These are phyloP conservation scores for Eimeria tenella DNA, from an alignment of 169 alveolate species.

Conservation along the genomic window DNA sequence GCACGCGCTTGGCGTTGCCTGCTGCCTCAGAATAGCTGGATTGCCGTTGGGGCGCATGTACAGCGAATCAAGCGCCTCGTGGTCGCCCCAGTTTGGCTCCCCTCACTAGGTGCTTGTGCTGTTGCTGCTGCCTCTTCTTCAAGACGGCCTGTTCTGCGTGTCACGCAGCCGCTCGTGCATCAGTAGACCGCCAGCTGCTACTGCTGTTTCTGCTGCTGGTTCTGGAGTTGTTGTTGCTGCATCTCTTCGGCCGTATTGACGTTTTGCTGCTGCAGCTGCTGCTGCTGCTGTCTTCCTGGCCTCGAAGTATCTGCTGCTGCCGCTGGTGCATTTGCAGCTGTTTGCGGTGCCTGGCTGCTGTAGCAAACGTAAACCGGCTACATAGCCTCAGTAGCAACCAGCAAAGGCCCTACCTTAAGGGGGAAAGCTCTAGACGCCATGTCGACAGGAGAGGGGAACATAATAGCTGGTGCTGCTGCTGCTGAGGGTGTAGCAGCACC, in stretches of 20 bases:
- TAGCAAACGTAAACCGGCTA: too few relatives aligned
- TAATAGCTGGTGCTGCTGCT: too few relatives aligned
- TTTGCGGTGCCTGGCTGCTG: too few relatives aligned
- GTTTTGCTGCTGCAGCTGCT: not conserved
- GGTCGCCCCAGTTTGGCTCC: not conserved
- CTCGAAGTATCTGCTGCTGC: conserved; percentile 2
- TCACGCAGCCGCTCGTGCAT: not conserved
- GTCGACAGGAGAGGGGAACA: too few relatives aligned
- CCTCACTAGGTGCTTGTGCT: conserved; percentile 24
- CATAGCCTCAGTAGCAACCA: too few relatives aligned
- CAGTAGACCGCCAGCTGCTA: conserved; percentile 32
- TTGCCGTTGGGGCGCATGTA: conserved; percentile 13
- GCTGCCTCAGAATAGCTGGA: not conserved
- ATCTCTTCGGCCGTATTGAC: too few relatives aligned
- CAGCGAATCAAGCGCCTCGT: not conserved
- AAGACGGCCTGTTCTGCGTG: conserved; percentile 6
- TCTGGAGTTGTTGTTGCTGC: not conserved
- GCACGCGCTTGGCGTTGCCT: not conserved
- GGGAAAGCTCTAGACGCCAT: too few relatives aligned
- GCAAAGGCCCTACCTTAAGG: too few relatives aligned
- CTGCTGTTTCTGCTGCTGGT: conserved; percentile 45
- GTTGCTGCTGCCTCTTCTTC: conserved; percentile 58
- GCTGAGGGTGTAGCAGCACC: too few relatives aligned
- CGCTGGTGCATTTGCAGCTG: conserved; percentile 8
- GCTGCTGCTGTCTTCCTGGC: not conserved